Evolutionary conservation across 2,329 filamentous ascomycete species (phyloP).

Genomic region (Pseudocercospora macadamiae): DNA sequence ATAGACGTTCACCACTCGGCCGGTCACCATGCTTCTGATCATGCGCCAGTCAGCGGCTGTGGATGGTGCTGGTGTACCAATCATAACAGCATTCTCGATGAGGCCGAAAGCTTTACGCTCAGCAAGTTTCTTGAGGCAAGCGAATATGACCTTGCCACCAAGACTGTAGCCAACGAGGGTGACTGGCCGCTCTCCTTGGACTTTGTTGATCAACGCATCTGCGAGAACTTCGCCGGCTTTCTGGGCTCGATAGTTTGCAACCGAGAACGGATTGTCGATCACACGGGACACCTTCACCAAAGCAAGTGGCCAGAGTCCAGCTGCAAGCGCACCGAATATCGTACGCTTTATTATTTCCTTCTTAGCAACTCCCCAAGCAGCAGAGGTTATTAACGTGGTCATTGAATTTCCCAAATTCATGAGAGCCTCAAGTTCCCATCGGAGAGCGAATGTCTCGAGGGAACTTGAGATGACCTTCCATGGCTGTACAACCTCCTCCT

Average conservation of each 20-base stretch:
- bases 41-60: slow-evolving; percentile 72
- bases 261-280: slow-evolving; percentile 46
- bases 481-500: slow-evolving; percentile 71
- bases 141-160: slow-evolving; percentile 68
- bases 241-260: slow-evolving; percentile 42
- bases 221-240: slow-evolving; percentile 46
- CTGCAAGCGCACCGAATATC: slow-evolving; percentile 50
- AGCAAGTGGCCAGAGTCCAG: slow-evolving; percentile 54
- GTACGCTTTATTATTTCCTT: slow-evolving; percentile 71
- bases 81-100: slow-evolving; percentile 79
- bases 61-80: slow-evolving; percentile 78
- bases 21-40: slow-evolving; percentile 76
- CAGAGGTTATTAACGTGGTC: slow-evolving; percentile 74
- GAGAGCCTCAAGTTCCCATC: slow-evolving; percentile 80
- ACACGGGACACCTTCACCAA: slow-evolving; percentile 49
- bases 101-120: slow-evolving; percentile 80
- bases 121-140: slow-evolving; percentile 75
- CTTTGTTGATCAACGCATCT: slow-evolving; percentile 46
- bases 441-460: slow-evolving; percentile 78
- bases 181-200: slow-evolving; percentile 45
- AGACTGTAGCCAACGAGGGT: slow-evolving; percentile 46
- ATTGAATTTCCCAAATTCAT: slow-evolving; percentile 77
- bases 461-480: slow-evolving; percentile 76
- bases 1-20: slow-evolving; percentile 84
- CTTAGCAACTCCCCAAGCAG: slow-evolving; percentile 78